Evolutionary conservation across 495 filamentous ascomycete genomes (phyloP), one percentile per base, ranked within the genome.

Genomic region (Hypomontagnella monticulosa): DNA sequence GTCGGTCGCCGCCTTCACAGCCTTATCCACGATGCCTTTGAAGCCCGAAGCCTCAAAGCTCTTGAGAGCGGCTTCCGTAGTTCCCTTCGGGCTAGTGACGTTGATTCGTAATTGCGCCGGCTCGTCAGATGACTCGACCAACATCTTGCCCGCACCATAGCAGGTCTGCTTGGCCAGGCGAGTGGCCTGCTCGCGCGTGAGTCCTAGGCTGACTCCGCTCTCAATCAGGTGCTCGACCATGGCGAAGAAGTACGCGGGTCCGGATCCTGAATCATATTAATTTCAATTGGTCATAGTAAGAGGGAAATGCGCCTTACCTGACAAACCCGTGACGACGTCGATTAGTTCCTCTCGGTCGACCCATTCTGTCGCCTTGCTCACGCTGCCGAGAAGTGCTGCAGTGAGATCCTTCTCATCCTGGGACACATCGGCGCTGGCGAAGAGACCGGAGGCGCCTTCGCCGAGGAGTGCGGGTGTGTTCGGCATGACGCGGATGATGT

Each of bases 381-480:
- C 67, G 48, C 70, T 72, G 0, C 46, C 61, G 18, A 78, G 66
- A 1, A 78, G 64, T 30, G 70, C 61, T 10, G 55, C 49, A 5
- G 71, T 58, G 8, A 76, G 66, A 30, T 75, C 72, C 63, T 73
- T 76, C 61, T 78, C 70, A 4, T 47, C 65, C 12, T 60, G 43
- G 6, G 72, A 61, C 12, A 76, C 74, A 9, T 71, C 71, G 11
- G 62, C 68, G 47, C 66, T 66, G 0, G 75, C 74, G 57, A 66
- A 76, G 8, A 78, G 66, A 5, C 75, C 75, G 2, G 72, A 71
- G 7, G 75, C 75, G 36, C 75, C 75, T 47, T 78, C 75, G 19
- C 72, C 70, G 12, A 76, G 61, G 30, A 78, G 51, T 2, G 75
- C 74, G n/a, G 75, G 75, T n/a, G 75, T 78, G 48, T 78, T 78